Percentiles rank a stretch among this genome's conserved stretches.
These are phyloP conservation scores for Fusarium brevicatenulatum DNA, from an alignment of 2,329 filamentous ascomycete genomes.

Conservation along the genomic window DNA sequence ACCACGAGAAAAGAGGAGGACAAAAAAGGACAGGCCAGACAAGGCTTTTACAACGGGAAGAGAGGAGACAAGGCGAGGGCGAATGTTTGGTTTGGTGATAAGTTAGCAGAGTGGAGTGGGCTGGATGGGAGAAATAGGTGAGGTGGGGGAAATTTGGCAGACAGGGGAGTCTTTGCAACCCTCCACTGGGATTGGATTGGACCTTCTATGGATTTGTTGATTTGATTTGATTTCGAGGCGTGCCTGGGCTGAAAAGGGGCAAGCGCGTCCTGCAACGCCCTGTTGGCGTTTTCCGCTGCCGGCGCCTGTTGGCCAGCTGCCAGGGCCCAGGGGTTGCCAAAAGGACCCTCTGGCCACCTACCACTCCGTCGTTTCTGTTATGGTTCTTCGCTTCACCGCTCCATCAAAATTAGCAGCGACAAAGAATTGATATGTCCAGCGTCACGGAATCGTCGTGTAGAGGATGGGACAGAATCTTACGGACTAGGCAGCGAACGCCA, in stretches of 20 bases:
- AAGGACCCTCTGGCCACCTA: constrained; percentile 16
- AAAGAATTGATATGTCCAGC: constrained; percentile 17
- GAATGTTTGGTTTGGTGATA: constrained; percentile 44
- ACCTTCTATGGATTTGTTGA: constrained; percentile 50
- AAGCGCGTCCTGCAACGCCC: constrained; percentile 48
- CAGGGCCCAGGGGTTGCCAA: constrained; percentile 24
- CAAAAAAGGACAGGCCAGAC: constrained; percentile 42
- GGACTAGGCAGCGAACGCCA: background rate
- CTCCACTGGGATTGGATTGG: constrained; percentile 41
- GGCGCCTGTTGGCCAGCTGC: constrained; percentile 36
- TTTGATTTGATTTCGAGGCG: constrained; percentile 45
- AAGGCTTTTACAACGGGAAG: constrained; percentile 45
- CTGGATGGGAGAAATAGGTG: constrained; percentile 52
- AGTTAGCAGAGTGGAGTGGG: constrained; percentile 37
- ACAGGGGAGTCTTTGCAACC: constrained; percentile 48
- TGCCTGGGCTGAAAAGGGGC: constrained; percentile 46
- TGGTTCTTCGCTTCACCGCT: constrained; percentile 37
- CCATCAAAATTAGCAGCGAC: constrained; percentile 18
- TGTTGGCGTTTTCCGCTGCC: constrained; percentile 37
- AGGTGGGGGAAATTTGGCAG: constrained; percentile 58
- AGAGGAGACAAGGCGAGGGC: constrained; percentile 43
- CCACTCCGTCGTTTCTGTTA: constrained; percentile 21
- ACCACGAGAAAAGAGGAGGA: constrained; percentile 39
- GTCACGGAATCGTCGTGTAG: background rate
- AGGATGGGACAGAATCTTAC: background rate